Evolutionary conservation across 2,329 filamentous ascomycete genomes (phyloP), one percentile per base, ranked within the genome.

Genomic region (Leptosphaerulina australis): DNA sequence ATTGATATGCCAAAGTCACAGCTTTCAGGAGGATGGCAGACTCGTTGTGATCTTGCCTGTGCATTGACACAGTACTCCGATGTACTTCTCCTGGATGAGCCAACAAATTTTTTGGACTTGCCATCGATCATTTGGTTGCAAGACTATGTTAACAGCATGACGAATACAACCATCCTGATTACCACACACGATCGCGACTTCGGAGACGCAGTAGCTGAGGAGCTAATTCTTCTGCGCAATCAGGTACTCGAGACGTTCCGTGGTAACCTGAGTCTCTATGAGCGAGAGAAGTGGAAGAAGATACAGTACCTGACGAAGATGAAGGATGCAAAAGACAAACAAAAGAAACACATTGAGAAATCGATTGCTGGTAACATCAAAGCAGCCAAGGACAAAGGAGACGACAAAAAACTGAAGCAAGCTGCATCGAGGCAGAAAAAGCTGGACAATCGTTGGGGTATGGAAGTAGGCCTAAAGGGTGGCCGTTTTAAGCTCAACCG

Each of bases 151-250:
- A 75, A 75, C 43, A 76, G 81, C 28, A 75, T 80, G 3, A 80
- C 84, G 15, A 70, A 70, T 0, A 82, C 79, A 0, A 94, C 90
- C 0, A 79, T 94, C 1, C 77, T 95, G 12, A 77, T 94, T 1
- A 90, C 94, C 2, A 94, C 90, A 0, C 91, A 96, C 73, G 91
- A 96, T 69, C 83, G 90, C 12, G 87, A 88, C 58, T 95, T 96
- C 66, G 83, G 87, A 37, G 87, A 90, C 41, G 81, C 86, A 0
- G 87, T 91, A 55, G 91, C 87, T 7, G 80, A 85, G 53, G 88
- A 95, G 70, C 80, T 93, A 2, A 79, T 95, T 17, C 84, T 95
- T 25, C 75, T 95, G 15, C 85, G 86, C 22, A 87, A 93, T 48
- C 85, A 89, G 62, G 78, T 79, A 12, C 77, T 95, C 0, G 83